Evolutionary conservation across 768 basidiomycete species (phyloP).

Genomic region (Pleurotus sapidus): DNA sequence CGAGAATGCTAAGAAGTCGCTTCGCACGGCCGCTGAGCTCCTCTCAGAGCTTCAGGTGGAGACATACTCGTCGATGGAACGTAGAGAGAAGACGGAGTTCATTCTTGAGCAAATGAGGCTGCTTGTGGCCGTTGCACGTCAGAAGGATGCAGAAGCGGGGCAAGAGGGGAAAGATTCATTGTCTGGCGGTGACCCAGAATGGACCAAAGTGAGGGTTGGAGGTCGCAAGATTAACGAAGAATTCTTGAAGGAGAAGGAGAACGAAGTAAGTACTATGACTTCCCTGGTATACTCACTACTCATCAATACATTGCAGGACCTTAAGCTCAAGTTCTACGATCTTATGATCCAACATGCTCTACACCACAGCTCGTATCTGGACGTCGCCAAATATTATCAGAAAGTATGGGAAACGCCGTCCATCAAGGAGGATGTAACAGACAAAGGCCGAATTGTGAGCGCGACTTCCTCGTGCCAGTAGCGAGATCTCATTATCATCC

Average conservation of each 20-base stretch:
- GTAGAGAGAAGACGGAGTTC: constrained; percentile 97
- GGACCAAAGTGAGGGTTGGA: constrained; percentile 90
- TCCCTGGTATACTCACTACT: neutral
- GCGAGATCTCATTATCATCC: constrained; percentile 9
- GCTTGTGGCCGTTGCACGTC: constrained; percentile 69
- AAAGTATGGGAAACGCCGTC: constrained; percentile 98
- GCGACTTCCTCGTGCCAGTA: neutral
- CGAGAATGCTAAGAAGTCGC: constrained; percentile 56
- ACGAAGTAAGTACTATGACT: constrained; percentile 57
- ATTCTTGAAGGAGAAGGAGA: constrained; percentile 85
- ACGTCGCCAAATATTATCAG: constrained; percentile 92
- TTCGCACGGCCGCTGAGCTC: constrained; percentile 87
- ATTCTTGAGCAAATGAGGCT: constrained; percentile 97
- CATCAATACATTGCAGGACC: constrained; percentile 51
- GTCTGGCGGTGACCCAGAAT: constrained; percentile 81
- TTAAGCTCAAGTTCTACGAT: constrained; percentile 95
- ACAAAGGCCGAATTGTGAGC: constrained; percentile 67
- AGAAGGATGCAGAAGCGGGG: constrained; percentile 69
- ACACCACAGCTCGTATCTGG: constrained; percentile 81
- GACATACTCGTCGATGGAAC: constrained; percentile 98
- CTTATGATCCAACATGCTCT: constrained; percentile 96
- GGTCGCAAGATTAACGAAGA: constrained; percentile 92
- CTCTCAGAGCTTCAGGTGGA: constrained; percentile 96
- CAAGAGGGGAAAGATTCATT: constrained; percentile 62
- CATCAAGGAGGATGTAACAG: constrained; percentile 78